phyloP scores from a whole-genome alignment of 2,329 filamentous ascomycete genomes.

The Leptographium lundbergii region DNA sequence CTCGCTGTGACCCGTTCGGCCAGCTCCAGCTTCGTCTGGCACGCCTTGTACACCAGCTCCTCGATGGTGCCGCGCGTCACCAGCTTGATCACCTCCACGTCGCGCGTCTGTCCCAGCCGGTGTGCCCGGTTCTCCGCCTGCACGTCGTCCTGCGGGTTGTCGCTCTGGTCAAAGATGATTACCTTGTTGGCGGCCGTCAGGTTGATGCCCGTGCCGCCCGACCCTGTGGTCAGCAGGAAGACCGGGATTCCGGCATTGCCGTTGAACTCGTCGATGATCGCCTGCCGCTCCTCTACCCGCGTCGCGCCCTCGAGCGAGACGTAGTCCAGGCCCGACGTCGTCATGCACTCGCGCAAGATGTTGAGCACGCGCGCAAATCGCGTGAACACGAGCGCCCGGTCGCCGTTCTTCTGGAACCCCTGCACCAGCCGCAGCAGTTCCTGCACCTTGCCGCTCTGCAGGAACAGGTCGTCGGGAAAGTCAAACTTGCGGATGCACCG shows the following conservation, averaged over 20 bases:
- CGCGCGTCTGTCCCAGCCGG: conserved; percentile 78
- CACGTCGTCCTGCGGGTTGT: conserved; percentile 97
- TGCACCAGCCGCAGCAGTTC: conserved; percentile 64
- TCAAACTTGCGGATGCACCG: conserved; percentile 41
- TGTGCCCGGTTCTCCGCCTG: conserved; percentile 96
- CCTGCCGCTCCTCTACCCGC: conserved; percentile 69
- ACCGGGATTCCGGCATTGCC: conserved; percentile 65
- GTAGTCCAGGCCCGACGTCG: conserved; percentile 59
- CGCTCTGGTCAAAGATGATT: conserved; percentile 91
- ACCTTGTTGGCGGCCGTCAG: conserved; percentile 93
- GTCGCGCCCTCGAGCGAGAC: conserved; percentile 81
- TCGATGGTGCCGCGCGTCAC: conserved; percentile 77
- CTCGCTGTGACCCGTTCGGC: conserved; percentile 45
- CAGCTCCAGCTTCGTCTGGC: conserved; percentile 83
- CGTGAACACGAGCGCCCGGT: conserved; percentile 81
- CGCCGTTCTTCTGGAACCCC: conserved; percentile 64
- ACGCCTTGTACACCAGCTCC: conserved; percentile 83
- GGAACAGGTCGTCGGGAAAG: conserved; percentile 37
- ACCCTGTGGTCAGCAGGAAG: conserved; percentile 86
- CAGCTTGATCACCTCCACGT: conserved; percentile 81
- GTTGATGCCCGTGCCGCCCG: conserved; percentile 95
- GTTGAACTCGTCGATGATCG: conserved; percentile 79
- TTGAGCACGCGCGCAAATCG: conserved; percentile 89
- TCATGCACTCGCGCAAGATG: conserved; percentile 73
- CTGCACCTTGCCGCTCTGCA: conserved; percentile 69